Conservation (phyloP, 768 basidiomycete genomes). For the Rhodotorula toruloides region DNA sequence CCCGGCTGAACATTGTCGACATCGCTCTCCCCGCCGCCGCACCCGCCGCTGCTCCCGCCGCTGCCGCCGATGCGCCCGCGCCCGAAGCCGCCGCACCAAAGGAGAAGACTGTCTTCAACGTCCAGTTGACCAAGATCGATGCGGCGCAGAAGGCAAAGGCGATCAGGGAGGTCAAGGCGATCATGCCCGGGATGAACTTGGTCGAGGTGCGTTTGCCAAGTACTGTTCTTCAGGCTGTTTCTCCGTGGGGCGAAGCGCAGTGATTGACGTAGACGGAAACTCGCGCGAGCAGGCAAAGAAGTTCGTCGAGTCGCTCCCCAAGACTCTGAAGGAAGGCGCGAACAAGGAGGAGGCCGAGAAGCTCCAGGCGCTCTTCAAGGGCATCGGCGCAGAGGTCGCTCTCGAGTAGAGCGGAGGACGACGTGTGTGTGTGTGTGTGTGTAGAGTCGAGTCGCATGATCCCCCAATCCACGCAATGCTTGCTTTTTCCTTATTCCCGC, state of each 20-base stretch:
- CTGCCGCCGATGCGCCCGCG: slow-evolving; percentile 49
- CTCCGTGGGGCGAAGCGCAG: background rate
- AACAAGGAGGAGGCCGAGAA: slow-evolving; percentile 98
- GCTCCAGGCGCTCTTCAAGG: slow-evolving; percentile 82
- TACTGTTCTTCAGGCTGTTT: slow-evolving; percentile 5
- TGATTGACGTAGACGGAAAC: background rate
- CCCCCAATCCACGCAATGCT: no score
- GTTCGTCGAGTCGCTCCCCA: slow-evolving; percentile 91
- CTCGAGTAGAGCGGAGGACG: slow-evolving; percentile 57
- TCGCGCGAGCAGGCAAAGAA: slow-evolving; percentile 78
- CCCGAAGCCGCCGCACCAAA: slow-evolving; percentile 68
- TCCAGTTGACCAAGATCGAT: slow-evolving; percentile 91
- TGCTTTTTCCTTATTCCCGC: no score
- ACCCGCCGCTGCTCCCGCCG: slow-evolving; percentile 54
- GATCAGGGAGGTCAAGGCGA: slow-evolving; percentile 92
- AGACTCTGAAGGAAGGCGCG: slow-evolving; percentile 86
- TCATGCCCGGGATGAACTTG: slow-evolving; percentile 90
- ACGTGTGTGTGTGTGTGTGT: background rate
- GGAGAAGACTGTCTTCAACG: slow-evolving; percentile 96
- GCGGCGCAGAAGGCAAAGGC: slow-evolving; percentile 88
- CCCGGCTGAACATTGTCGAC: slow-evolving; percentile 92
- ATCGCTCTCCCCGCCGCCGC: slow-evolving; percentile 82
- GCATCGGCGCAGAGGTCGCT: slow-evolving; percentile 76
- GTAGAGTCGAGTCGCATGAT: no score
- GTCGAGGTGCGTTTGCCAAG: slow-evolving; percentile 69